phyloP scores from a whole-genome alignment of 371 early-diverging fungal genomes.

The Mortierella sp. region DNA sequence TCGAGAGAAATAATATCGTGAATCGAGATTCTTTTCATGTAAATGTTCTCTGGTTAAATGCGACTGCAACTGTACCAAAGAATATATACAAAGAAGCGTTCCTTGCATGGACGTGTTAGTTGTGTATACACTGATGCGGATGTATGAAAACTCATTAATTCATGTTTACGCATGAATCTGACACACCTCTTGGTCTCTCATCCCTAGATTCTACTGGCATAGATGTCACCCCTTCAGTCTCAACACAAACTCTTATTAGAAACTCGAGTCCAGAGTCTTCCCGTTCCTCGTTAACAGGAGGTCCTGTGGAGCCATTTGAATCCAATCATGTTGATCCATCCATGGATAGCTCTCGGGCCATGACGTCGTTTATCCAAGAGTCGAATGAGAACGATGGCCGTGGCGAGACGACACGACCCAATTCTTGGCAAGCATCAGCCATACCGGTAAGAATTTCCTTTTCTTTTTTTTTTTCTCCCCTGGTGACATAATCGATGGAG shows the following conservation, averaged over 20 bases:
- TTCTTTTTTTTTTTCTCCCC: neutral
- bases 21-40: neutral
- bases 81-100: too few species aligned
- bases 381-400: slow-evolving; percentile 35
- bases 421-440: slow-evolving; percentile 23
- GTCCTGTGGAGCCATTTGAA: neutral
- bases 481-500: neutral
- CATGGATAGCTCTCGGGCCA: slow-evolving; percentile 3
- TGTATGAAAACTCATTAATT: neutral
- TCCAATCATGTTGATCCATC: neutral
- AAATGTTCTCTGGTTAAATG: too few species aligned
- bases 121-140: too few species aligned
- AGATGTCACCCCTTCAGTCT: neutral
- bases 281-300: neutral
- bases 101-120: neutral
- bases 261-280: neutral
- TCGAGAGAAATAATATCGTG: neutral
- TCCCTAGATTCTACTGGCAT: neutral
- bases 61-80: too few species aligned
- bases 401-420: slow-evolving; percentile 9
- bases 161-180: neutral
- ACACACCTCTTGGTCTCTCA: neutral
- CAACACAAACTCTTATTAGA: neutral
- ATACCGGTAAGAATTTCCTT: slow-evolving; percentile 15
- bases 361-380: slow-evolving; percentile 37